Evolutionary conservation across 177 flowering plant species (phyloP).

Genomic region (Vitis hybrid): DNA sequence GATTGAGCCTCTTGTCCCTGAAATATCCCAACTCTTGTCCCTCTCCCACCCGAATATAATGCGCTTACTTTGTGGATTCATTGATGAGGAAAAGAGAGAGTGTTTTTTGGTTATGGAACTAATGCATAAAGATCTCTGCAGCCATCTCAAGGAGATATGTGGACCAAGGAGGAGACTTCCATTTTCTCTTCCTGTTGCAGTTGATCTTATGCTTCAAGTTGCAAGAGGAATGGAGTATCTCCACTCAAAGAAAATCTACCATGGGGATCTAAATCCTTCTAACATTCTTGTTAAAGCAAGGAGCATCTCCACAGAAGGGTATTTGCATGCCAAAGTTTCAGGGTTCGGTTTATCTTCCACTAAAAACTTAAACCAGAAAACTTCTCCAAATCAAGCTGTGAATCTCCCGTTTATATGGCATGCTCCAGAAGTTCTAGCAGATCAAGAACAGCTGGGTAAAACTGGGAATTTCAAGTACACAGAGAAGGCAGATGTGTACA

Average conservation of each 20-base stretch:
- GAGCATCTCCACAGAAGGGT: constrained; percentile 23
- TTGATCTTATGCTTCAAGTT: constrained; percentile 46
- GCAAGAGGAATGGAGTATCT: constrained; percentile 56
- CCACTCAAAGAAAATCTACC: constrained; percentile 39
- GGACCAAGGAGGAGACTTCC: constrained; percentile 32
- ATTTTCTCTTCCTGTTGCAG: constrained; percentile 41
- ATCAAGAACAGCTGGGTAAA: constrained; percentile 31
- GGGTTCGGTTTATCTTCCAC: constrained; percentile 33
- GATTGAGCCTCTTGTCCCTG: constrained; percentile 27
- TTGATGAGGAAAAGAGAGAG: constrained; percentile 44
- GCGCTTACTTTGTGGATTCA: constrained; percentile 34
- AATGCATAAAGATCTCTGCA: constrained; percentile 35
- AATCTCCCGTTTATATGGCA: constrained; percentile 39
- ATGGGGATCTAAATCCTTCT: constrained; percentile 36
- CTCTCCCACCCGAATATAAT: constrained; percentile 46
- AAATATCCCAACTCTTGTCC: constrained; percentile 28
- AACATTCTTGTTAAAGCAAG: constrained; percentile 39
- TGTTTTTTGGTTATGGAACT: constrained; percentile 35
- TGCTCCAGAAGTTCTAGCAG: constrained; percentile 49
- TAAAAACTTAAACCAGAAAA: constrained; percentile 3
- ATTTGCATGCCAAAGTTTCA: constrained; percentile 40
- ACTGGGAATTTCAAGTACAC: constrained; percentile 18
- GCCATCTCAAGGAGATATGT: constrained; percentile 38
- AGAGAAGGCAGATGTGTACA: constrained; percentile 49
- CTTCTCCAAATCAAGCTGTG: constrained; percentile 19